Evolutionary conservation across 257 asterid genomes (phyloP).

Genomic region (Nyctanthes arbortristis): DNA sequence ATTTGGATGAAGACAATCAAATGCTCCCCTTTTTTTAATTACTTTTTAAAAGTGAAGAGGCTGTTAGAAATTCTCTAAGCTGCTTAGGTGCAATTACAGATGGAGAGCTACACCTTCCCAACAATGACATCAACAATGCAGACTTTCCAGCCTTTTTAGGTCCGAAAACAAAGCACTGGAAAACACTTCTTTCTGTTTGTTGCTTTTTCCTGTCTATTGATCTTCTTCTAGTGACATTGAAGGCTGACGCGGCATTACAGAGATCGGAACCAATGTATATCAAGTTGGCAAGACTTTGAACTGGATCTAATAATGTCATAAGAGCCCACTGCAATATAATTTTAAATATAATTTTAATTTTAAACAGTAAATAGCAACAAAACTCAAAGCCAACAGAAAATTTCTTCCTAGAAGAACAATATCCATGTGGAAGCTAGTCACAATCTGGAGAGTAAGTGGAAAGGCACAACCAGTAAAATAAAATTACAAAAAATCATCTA

Average conservation of each 20-base stretch:
- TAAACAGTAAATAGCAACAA: slow-evolving; percentile 35
- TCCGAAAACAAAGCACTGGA: slow-evolving; percentile 92
- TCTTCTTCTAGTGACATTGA: slow-evolving; percentile 77
- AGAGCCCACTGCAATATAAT: slow-evolving; percentile 91
- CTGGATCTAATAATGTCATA: slow-evolving; percentile 88
- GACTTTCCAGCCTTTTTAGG: slow-evolving; percentile 90
- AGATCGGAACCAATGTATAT: slow-evolving; percentile 83
- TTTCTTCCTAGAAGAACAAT: slow-evolving; percentile 7
- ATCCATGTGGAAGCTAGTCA: slow-evolving; percentile 2
- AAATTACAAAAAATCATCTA: slow-evolving; percentile 5
- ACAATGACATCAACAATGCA: slow-evolving; percentile 64
- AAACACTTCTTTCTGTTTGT: slow-evolving; percentile 73
- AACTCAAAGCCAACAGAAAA: slow-evolving; percentile 20
- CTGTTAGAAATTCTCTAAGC: no score
- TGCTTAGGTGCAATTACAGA: slow-evolving; percentile 18
- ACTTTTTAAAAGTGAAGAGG: no score
- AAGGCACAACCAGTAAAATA: background rate
- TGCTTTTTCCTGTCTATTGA: slow-evolving; percentile 72
- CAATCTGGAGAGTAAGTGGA: background rate
- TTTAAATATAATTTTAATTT: no score
- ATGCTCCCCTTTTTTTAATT: background rate
- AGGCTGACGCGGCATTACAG: slow-evolving; percentile 78
- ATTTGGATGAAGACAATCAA: background rate
- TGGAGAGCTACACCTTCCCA: slow-evolving; percentile 68
- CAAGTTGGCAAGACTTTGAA: slow-evolving; percentile 86